Evolutionary conservation across 1,284 basidiomycete genomes (phyloP).

Genomic region (Schizopora paradoxa): DNA sequence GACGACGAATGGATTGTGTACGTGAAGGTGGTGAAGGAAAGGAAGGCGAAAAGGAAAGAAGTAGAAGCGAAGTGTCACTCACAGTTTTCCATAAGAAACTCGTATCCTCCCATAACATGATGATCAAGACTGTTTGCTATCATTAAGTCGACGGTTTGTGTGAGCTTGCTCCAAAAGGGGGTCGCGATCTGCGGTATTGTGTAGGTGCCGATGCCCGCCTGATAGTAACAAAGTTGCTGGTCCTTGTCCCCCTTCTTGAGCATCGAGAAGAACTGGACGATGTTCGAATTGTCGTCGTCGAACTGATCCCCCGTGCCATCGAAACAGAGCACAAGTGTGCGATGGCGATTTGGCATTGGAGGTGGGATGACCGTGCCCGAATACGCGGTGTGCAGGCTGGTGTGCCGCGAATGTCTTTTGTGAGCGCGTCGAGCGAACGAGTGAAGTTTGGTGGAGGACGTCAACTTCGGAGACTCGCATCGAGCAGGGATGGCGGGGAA

Average conservation of each 20-base stretch:
- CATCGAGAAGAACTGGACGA: slow-evolving; percentile 9
- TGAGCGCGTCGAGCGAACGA: too few relatives aligned
- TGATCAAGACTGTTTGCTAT: slow-evolving; percentile 37
- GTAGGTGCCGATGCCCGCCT: slow-evolving; percentile 48
- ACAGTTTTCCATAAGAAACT: slow-evolving; percentile 62
- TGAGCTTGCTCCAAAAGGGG: slow-evolving; percentile 25
- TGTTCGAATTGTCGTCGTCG: slow-evolving; percentile 17
- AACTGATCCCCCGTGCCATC: slow-evolving; percentile 23
- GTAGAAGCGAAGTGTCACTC: slow-evolving; percentile 5
- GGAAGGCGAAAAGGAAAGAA: background rate
- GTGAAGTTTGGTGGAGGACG: too few relatives aligned
- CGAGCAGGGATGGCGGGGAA: too few relatives aligned
- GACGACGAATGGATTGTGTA: too few relatives aligned
- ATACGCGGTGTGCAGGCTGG: slow-evolving; percentile 11
- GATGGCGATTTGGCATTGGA: background rate
- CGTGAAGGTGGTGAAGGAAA: too few relatives aligned
- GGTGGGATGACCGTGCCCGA: slow-evolving; percentile 13
- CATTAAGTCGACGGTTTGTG: slow-evolving; percentile 4
- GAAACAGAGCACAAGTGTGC: slow-evolving; percentile 21
- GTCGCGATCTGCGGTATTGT: slow-evolving; percentile 37
- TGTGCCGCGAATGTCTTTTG: too few relatives aligned
- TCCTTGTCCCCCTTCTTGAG: slow-evolving; percentile 7
- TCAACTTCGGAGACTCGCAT: too few relatives aligned
- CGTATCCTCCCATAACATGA: slow-evolving; percentile 56
- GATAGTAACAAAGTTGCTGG: slow-evolving; percentile 9